Percentiles rank a stretch among this genome's conserved stretches.
Evolutionary conservation across 352 stramenopile species (phyloP).

Genomic region (Globisporangium sylvaticum): DNA sequence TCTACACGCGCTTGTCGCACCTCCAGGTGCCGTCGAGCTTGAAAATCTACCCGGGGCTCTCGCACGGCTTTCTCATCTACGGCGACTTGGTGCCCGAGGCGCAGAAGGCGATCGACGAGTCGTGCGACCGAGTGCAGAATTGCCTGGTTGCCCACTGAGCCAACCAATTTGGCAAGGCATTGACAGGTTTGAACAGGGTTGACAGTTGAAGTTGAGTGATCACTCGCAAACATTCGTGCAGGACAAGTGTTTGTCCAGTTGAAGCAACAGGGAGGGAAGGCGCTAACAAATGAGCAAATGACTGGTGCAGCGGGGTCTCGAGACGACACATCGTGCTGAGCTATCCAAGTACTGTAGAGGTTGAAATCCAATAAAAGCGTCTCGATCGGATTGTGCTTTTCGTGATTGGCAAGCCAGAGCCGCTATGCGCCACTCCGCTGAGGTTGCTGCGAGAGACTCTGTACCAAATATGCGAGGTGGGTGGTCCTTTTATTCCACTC

Average conservation of each 20-base stretch:
- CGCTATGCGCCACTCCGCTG: not conserved
- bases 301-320: not conserved
- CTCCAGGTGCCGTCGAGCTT: conserved; percentile 73
- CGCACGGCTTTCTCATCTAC: conserved; percentile 87
- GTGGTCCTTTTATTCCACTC: not conserved
- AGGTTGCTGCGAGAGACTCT: not conserved
- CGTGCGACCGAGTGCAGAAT: conserved; percentile 70
- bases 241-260: not conserved
- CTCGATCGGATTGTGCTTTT: not conserved
- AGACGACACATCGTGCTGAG: not conserved
- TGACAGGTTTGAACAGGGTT: not conserved
- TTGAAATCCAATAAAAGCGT: not conserved
- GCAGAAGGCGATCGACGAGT: conserved; percentile 78
- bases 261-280: not conserved
- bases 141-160: conserved; percentile 18
- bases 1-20: conserved; percentile 81
- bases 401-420: not conserved
- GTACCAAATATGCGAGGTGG: not conserved
- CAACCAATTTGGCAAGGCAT: not conserved
- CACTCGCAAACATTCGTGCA: not conserved
- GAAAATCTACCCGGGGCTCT: conserved; percentile 82
- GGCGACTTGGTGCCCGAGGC: conserved; percentile 76
- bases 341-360: not conserved
- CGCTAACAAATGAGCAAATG: not conserved
- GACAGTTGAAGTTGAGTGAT: not conserved